A percentile compares a stretch with the other conserved stretches of the same genome.
Conservation (phyloP, 495 filamentous ascomycete species). For the Penicillium roqueforti region DNA sequence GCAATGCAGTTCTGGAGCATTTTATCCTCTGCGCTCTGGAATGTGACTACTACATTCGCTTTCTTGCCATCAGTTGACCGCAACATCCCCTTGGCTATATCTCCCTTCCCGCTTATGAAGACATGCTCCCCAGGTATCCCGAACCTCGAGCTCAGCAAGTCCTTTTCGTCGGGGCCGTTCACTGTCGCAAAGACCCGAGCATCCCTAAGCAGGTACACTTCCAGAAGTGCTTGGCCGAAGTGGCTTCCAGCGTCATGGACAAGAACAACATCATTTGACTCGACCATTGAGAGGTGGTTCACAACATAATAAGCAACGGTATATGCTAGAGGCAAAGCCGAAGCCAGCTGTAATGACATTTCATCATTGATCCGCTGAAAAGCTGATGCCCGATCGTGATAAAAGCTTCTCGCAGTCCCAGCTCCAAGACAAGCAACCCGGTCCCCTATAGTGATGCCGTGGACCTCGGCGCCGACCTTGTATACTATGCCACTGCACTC, state of each 20-base stretch:
- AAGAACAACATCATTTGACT: not conserved
- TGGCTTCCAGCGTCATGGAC: conserved; percentile 10
- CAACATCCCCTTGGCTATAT: conserved; percentile 1
- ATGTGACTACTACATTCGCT: conserved; percentile 1
- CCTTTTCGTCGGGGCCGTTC: not conserved
- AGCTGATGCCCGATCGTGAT: conserved; percentile 12
- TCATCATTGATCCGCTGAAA: conserved; percentile 20
- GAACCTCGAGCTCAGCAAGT: not conserved
- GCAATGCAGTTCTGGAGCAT: conserved; percentile 1
- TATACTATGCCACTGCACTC: conserved; percentile 45
- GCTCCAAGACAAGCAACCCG: conserved; percentile 38
- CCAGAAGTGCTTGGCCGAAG: conserved; percentile 13
- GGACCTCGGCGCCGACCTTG: conserved; percentile 22
- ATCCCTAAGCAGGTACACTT: conserved; percentile 1
- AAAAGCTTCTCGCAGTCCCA: conserved; percentile 18
- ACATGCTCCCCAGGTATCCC: not conserved
- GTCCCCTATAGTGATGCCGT: conserved; percentile 37
- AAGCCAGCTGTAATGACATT: conserved; percentile 15
- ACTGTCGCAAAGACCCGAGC: conserved; percentile 6
- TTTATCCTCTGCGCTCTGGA: not conserved
- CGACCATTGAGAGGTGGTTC: conserved; percentile 3
- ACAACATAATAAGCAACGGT: conserved; percentile 11
- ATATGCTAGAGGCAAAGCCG: conserved; percentile 12
- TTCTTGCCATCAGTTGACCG: conserved; percentile 9
- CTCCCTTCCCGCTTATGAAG: not conserved